phyloP scores from a whole-genome alignment of 2,329 filamentous ascomycete genomes.

The Sporothrix sp. region DNA sequence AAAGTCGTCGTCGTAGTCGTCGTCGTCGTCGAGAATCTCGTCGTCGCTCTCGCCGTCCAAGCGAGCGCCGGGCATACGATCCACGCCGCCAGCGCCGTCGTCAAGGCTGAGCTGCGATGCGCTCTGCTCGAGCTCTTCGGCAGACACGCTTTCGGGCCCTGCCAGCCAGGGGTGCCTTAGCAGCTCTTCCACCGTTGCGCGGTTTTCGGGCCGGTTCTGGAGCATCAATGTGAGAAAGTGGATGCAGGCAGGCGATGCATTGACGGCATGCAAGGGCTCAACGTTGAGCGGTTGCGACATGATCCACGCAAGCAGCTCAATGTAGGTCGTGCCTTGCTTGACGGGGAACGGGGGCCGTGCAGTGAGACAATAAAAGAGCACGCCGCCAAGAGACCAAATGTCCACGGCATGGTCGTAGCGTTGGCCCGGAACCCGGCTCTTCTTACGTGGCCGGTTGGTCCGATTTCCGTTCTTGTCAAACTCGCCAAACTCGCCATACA shows the following conservation, averaged over 20 bases:
- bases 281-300: slow-evolving; percentile 69
- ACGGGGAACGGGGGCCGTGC: slow-evolving; percentile 72
- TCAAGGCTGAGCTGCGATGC: slow-evolving; percentile 56
- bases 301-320: slow-evolving; percentile 73
- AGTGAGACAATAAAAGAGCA: slow-evolving; percentile 80
- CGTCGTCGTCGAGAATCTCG: slow-evolving; percentile 23
- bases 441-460: slow-evolving; percentile 51
- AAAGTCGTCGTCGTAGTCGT: slow-evolving; percentile 18
- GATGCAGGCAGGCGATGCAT: slow-evolving; percentile 57
- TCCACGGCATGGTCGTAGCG: slow-evolving; percentile 89
- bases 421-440: slow-evolving; percentile 42
- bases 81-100: slow-evolving; percentile 29
- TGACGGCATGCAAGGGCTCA: slow-evolving; percentile 46
- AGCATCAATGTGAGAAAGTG: slow-evolving; percentile 73
- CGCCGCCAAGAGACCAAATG: slow-evolving; percentile 91
- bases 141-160: slow-evolving; percentile 34
- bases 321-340: slow-evolving; percentile 63
- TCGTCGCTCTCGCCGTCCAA: slow-evolving; percentile 20
- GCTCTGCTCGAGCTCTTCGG: slow-evolving; percentile 47
- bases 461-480: slow-evolving; percentile 54
- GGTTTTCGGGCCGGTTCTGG: slow-evolving; percentile 64
- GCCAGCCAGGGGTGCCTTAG: slow-evolving; percentile 66
- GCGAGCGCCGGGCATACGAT: background rate
- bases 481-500: slow-evolving; percentile 66
- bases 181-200: slow-evolving; percentile 64